Percentiles rank a stretch among this genome's conserved stretches.
These are phyloP conservation scores for Monosporozyma servazzii DNA, from an alignment of 805 yeast species.

Conservation along the genomic window DNA sequence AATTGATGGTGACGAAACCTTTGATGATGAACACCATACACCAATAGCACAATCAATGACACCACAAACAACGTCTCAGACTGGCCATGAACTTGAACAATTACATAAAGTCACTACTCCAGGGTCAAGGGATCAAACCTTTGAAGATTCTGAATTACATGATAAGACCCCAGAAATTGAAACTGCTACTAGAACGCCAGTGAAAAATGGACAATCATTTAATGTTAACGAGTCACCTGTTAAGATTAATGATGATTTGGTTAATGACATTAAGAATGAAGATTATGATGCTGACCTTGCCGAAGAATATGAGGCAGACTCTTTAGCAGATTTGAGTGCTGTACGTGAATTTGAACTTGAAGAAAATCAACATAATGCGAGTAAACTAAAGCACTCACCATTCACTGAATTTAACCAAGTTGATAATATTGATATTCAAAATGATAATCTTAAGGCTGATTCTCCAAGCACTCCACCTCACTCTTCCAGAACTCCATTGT, in stretches of 20 bases:
- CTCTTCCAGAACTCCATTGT: slow-evolving; percentile 9
- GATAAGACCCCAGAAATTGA: neutral
- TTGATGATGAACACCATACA: neutral
- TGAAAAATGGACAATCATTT: neutral
- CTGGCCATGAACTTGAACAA: neutral
- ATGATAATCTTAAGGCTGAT: neutral
- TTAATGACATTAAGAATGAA: neutral
- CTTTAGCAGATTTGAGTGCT: neutral
- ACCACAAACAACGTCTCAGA: neutral
- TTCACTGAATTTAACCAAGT: neutral
- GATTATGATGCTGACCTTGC: neutral
- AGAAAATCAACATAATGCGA: neutral
- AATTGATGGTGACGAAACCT: neutral
- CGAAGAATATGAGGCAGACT: neutral
- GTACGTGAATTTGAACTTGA: neutral
- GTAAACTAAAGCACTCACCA: neutral
- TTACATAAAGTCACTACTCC: neutral
- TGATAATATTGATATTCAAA: neutral
- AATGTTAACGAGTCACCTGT: neutral
- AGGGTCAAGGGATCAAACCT: neutral
- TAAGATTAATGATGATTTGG: neutral
- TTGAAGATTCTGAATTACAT: neutral
- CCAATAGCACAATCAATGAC: neutral
- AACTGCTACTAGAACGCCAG: neutral
- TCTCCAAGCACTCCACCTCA: neutral